Percentiles rank a stretch among this genome's conserved stretches.
phyloP scores from a whole-genome alignment of 129 eudicot genomes.

The Gnaphalium uliginosum region DNA sequence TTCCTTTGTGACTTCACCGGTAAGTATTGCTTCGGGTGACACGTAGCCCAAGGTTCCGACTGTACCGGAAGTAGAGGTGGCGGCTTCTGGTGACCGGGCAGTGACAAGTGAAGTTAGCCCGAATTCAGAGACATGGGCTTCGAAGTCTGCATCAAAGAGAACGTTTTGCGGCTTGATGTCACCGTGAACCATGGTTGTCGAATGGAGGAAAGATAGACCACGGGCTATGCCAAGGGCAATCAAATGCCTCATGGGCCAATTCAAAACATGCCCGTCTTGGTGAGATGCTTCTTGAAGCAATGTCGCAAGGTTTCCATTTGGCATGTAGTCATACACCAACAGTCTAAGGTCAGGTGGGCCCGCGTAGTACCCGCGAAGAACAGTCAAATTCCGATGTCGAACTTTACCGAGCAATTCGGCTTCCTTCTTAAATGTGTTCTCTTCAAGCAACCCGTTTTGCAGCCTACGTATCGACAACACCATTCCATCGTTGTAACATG shows the following conservation, averaged over 20 bases:
- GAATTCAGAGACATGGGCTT: constrained; percentile 88
- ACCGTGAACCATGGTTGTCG: constrained; percentile 65
- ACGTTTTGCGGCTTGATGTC: constrained; percentile 85
- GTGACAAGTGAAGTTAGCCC: constrained; percentile 53
- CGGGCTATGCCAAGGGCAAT: constrained; percentile 91
- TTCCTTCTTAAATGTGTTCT: constrained; percentile 65
- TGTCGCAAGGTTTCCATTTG: constrained; percentile 87
- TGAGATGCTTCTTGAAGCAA: constrained; percentile 90
- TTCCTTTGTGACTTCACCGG: constrained; percentile 55
- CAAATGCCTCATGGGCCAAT: constrained; percentile 98
- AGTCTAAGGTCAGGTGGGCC: constrained; percentile 78
- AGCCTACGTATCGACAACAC: constrained; percentile 75
- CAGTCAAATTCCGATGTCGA: constrained; percentile 79
- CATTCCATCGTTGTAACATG: constrained; percentile 82
- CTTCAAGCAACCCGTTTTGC: constrained; percentile 54
- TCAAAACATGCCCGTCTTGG: constrained; percentile 92
- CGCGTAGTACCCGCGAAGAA: constrained; percentile 82
- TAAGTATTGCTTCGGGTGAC: constrained; percentile 66
- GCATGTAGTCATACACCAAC: constrained; percentile 89
- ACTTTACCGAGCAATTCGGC: constrained; percentile 75
- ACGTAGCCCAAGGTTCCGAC: constrained; percentile 70
- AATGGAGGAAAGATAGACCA: constrained; percentile 69
- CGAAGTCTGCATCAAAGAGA: constrained; percentile 88
- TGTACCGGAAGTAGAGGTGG: constrained; percentile 51
- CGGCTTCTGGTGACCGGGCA: constrained; percentile 46